Percentiles rank a stretch among this genome's conserved stretches.
These are phyloP conservation scores for Amanita pseudoporphyria DNA, from an alignment of 768 basidiomycete species.

Conservation along the genomic window DNA sequence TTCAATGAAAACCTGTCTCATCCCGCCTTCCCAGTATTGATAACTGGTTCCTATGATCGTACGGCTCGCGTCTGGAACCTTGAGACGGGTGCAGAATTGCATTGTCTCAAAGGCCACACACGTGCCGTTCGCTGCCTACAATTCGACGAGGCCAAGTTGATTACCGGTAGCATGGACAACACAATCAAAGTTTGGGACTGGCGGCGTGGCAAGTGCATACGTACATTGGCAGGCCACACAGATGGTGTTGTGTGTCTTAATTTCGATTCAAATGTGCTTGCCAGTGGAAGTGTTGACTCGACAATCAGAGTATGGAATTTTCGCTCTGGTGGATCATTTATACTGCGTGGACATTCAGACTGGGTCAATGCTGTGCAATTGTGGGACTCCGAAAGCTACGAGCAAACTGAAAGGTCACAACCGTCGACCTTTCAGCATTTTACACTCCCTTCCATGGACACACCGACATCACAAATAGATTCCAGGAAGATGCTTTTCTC, in stretches of 20 bases:
- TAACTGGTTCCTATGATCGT: constrained; percentile 96
- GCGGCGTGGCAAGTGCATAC: constrained; percentile 80
- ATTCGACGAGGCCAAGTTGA: constrained; percentile 91
- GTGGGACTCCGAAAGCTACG: constrained; percentile 60
- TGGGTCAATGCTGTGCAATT: constrained; percentile 95
- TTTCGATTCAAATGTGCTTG: constrained; percentile 87
- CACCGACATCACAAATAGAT: constrained; percentile 42
- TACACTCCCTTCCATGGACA: background rate
- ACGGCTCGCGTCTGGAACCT: constrained; percentile 95
- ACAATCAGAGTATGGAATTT: constrained; percentile 96
- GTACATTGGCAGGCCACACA: constrained; percentile 83
- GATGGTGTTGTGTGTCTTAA: constrained; percentile 87
- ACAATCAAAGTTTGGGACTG: constrained; percentile 96
- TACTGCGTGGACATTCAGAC: constrained; percentile 84
- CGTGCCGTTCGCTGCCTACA: constrained; percentile 88
- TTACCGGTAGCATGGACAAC: constrained; percentile 94
- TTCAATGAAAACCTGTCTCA: constrained; percentile 79
- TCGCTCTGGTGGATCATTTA: constrained; percentile 84
- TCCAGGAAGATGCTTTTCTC: constrained; percentile 96
- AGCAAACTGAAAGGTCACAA: too few relatives aligned
- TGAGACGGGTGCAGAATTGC: constrained; percentile 79
- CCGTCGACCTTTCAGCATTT: too few relatives aligned
- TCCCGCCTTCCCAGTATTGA: constrained; percentile 85
- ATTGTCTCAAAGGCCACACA: constrained; percentile 81
- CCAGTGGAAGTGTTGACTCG: constrained; percentile 88